phyloP scores from a whole-genome alignment of 108 stramenopile genomes.

The Stephanodiscus triporus region DNA sequence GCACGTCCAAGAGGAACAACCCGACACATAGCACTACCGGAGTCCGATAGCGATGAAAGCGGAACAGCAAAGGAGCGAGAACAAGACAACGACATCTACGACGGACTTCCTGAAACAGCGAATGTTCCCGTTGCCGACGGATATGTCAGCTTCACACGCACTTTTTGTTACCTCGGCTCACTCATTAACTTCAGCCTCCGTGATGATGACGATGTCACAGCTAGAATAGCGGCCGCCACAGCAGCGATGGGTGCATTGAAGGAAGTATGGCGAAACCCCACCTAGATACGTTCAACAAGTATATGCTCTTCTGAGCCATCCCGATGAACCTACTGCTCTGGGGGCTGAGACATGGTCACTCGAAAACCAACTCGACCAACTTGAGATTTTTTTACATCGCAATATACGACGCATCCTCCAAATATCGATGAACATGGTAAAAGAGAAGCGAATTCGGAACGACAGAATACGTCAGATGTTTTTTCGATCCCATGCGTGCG shows the following conservation, averaged over 20 bases:
- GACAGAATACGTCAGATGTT: not conserved
- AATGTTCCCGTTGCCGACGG: too few relatives aligned
- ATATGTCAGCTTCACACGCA: too few relatives aligned
- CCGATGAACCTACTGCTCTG: constrained; percentile 11
- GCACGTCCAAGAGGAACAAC: too few relatives aligned
- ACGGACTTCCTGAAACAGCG: too few relatives aligned
- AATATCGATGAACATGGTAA: not conserved
- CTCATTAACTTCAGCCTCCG: too few relatives aligned
- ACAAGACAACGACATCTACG: too few relatives aligned
- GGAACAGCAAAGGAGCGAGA: too few relatives aligned
- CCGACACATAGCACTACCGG: too few relatives aligned
- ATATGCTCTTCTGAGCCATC: constrained; percentile 10
- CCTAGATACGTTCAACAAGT: not conserved
- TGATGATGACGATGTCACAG: too few relatives aligned
- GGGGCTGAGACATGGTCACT: constrained; percentile 7
- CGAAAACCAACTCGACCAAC: not conserved
- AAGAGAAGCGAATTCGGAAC: not conserved
- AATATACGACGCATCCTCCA: not conserved
- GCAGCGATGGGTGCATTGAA: not conserved
- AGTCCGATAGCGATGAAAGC: too few relatives aligned
- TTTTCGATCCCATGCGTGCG: not conserved
- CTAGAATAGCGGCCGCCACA: not conserved
- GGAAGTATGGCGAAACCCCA: not conserved
- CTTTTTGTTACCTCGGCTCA: too few relatives aligned
- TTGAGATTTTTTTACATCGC: not conserved